phyloP scores from a whole-genome alignment of 257 asterid species.

The Rehmannia glutinosa region DNA sequence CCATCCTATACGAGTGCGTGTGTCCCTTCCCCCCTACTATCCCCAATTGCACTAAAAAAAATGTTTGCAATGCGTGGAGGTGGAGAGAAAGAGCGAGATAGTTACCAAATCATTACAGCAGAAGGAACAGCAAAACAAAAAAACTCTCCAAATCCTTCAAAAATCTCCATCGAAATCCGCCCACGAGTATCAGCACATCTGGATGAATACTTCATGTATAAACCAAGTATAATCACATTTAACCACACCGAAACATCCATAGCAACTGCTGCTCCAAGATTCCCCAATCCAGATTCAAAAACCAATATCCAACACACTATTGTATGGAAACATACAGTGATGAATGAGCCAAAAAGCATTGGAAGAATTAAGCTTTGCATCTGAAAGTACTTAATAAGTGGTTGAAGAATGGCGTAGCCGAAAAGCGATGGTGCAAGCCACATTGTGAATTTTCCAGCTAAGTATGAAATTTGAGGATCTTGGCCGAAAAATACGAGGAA shows the following conservation, averaged over 20 bases:
- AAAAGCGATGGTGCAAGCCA: conserved; percentile 71
- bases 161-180: conserved; percentile 47
- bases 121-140: conserved; percentile 67
- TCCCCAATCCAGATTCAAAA: conserved; percentile 32
- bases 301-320: conserved; percentile 50
- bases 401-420: conserved; percentile 56
- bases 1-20: no score
- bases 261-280: conserved; percentile 55
- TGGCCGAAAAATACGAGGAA: conserved; percentile 56
- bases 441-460: conserved; percentile 57
- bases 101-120: conserved; percentile 66
- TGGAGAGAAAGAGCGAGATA: no score
- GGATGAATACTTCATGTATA: conserved; percentile 48
- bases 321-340: conserved; percentile 49
- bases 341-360: conserved; percentile 47
- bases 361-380: conserved; percentile 62
- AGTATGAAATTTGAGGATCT: conserved; percentile 71
- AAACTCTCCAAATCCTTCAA: conserved; percentile 48
- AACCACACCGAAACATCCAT: conserved; percentile 58
- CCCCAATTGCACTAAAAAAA: no score
- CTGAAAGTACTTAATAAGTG: conserved; percentile 48
- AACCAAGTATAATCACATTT: conserved; percentile 39
- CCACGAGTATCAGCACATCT: conserved; percentile 48
- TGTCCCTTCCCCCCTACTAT: no score
- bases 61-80: no score